Percentiles rank a stretch among this genome's conserved stretches.
These are phyloP conservation scores for Cordyceps tenuipes DNA, from an alignment of 2,329 filamentous ascomycete genomes.

Conservation along the genomic window DNA sequence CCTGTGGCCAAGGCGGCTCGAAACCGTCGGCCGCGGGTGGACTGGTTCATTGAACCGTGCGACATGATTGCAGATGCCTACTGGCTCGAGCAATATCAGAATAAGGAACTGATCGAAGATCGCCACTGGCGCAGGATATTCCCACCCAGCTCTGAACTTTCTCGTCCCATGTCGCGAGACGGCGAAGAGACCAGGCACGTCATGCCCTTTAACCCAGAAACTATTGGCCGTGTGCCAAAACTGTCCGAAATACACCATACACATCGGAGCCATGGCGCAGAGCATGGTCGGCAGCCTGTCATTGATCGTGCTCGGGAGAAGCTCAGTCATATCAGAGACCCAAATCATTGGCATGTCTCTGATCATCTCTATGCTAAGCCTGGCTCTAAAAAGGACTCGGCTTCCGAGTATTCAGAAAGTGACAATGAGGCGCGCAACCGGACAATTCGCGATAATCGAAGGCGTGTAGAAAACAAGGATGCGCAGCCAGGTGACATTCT, in stretches of 20 bases:
- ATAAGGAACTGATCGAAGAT: slow-evolving; percentile 76
- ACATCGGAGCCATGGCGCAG: slow-evolving; percentile 28
- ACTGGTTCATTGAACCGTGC: slow-evolving; percentile 76
- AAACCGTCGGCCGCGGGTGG: slow-evolving; percentile 63
- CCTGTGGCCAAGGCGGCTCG: slow-evolving; percentile 44
- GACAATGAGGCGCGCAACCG: slow-evolving; percentile 33
- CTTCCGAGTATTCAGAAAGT: slow-evolving; percentile 54
- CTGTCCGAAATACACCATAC: neutral
- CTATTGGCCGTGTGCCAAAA: slow-evolving; percentile 19
- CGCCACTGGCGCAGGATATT: slow-evolving; percentile 68
- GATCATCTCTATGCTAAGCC: slow-evolving; percentile 42
- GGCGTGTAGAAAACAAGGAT: neutral
- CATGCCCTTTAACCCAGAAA: slow-evolving; percentile 21
- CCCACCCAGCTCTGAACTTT: slow-evolving; percentile 28
- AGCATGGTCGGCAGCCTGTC: slow-evolving; percentile 41
- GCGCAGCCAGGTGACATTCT: slow-evolving; percentile 40
- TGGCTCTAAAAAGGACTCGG: slow-evolving; percentile 39
- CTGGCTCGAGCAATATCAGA: slow-evolving; percentile 77
- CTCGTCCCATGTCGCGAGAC: slow-evolving; percentile 24
- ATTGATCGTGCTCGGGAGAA: slow-evolving; percentile 54
- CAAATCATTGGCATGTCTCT: slow-evolving; percentile 44
- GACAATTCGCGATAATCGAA: neutral
- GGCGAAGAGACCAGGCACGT: slow-evolving; percentile 19
- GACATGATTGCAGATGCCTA: slow-evolving; percentile 85
- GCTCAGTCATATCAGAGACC: slow-evolving; percentile 45